phyloP scores from a whole-genome alignment of 2,329 filamentous ascomycete species.

The Aspergillus sp. region DNA sequence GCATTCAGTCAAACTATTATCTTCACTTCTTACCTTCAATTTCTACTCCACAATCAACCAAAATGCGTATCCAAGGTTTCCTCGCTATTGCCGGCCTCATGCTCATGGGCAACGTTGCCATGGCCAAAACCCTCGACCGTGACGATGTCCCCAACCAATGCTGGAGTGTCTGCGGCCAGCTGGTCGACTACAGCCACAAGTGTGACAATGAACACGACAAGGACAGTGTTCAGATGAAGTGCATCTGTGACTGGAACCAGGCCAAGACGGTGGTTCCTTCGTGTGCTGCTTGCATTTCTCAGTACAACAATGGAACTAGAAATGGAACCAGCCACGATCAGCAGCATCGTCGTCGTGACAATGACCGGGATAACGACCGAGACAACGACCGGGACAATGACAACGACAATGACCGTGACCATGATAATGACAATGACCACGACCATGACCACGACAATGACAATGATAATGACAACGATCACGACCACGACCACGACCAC shows the following conservation, averaged over 20 bases:
- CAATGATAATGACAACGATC: constrained; percentile 6
- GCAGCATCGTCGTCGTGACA: neutral
- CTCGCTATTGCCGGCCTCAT: constrained; percentile 20
- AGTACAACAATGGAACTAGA: constrained; percentile 13
- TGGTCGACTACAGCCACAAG: constrained; percentile 17
- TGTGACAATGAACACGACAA: constrained; percentile 21
- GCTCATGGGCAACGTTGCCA: constrained; percentile 15
- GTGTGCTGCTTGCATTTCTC: constrained; percentile 29
- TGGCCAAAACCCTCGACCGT: constrained; percentile 21
- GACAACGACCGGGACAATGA: constrained; percentile 9
- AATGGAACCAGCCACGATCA: constrained; percentile 8
- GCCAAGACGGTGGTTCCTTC: constrained; percentile 22
- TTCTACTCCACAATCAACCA: constrained; percentile 2
- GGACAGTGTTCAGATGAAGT: constrained; percentile 20
- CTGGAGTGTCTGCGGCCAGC: constrained; percentile 19
- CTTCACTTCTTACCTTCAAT: neutral
- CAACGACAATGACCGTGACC: constrained; percentile 7
- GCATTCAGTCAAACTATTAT: neutral
- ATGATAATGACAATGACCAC: constrained; percentile 1
- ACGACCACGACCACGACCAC: constrained; percentile 11
- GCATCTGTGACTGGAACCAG: constrained; percentile 23
- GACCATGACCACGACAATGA: constrained; percentile 7
- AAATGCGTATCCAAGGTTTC: constrained; percentile 17
- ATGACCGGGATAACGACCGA: constrained; percentile 11
- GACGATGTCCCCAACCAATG: constrained; percentile 25